Base-by-base conservation (phyloP, 2,329 filamentous ascomycete species). In the Colletotrichum chlorophyti region DNA sequence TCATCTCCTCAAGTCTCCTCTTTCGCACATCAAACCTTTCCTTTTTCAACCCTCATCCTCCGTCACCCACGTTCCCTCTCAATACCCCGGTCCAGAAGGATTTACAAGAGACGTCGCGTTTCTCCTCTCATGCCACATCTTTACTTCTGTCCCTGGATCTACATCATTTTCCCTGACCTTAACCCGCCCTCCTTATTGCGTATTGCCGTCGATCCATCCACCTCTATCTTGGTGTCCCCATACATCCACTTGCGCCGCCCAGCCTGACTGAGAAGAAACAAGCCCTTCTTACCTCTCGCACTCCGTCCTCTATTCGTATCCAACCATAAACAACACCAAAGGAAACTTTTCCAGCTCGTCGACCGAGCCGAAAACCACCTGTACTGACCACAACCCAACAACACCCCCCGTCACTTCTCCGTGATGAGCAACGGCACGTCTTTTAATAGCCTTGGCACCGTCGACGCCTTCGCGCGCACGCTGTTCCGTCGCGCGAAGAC, bases 401-500 rank as follows among this genome's bases (percentile, higher is more conserved):
- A 24, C 26, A n/a, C n/a, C n/a, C n/a, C n/a, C 47, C 48, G 35
- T 35, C 54, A 45, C 60, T 40, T 45, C 51, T 31, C 65, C 58
- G 60, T 61, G 55, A 74, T 75, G 70, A 69, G 62, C 53, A 61
- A 65, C 49, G 62, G 60, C 62, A 65, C 65, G 19, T 65, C 70
- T 58, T 69, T 75, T 55, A 72, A 76, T 54, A 76, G 79, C 64
- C 82, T 87, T 70, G 82, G 85, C 68, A 76, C 76, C 45, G 76
- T 84, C 65, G 83, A 84, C 68, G 77, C 77, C 57, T 81, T 82
- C 65, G 83, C 83, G 42, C 79, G 80, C 42, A 77, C 78, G 45
- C 76, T 87, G 14, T 85, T 83, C 66, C 76, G 82, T 49, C 81
- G 82, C 58, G 78, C 80, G 48, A 80, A 80, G 62, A 73, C 76